Evolutionary conservation across 2,329 filamentous ascomycete genomes (phyloP).

Genomic region (Drechslerella dactyloides): DNA sequence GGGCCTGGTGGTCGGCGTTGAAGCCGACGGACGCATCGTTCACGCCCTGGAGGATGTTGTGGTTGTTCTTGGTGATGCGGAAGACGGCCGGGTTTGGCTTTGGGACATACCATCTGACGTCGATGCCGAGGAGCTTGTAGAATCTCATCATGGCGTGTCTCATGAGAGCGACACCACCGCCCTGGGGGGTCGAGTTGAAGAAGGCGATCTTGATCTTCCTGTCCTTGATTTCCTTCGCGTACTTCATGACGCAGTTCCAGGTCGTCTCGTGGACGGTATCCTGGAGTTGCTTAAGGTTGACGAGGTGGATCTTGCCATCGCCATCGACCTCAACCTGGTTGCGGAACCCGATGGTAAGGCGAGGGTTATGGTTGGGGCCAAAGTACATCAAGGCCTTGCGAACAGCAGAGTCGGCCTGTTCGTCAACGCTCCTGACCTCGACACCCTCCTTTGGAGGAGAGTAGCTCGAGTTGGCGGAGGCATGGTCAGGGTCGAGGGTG

Average conservation of each 20-base stretch:
- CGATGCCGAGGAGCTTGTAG: slow-evolving; percentile 69
- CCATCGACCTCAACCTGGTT: slow-evolving; percentile 75
- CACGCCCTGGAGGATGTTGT: slow-evolving; percentile 86
- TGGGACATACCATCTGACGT: slow-evolving; percentile 79
- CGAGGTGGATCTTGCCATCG: slow-evolving; percentile 68
- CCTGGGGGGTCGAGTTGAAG: slow-evolving; percentile 80
- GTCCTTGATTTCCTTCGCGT: slow-evolving; percentile 68
- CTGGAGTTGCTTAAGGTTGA: slow-evolving; percentile 65
- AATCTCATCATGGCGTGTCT: slow-evolving; percentile 78
- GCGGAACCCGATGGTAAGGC: slow-evolving; percentile 70
- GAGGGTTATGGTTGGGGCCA: slow-evolving; percentile 72
- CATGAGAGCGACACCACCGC: slow-evolving; percentile 84
- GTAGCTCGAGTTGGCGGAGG: slow-evolving; percentile 44
- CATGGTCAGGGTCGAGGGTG: slow-evolving; percentile 32
- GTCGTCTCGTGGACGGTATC: slow-evolving; percentile 68
- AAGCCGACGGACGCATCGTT: slow-evolving; percentile 70
- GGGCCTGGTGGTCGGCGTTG: slow-evolving; percentile 66
- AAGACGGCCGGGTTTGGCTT: slow-evolving; percentile 81
- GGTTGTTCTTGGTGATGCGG: slow-evolving; percentile 82
- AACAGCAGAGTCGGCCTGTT: slow-evolving; percentile 81
- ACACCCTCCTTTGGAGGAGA: slow-evolving; percentile 59
- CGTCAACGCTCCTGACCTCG: slow-evolving; percentile 65
- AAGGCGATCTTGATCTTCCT: slow-evolving; percentile 74
- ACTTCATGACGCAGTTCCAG: slow-evolving; percentile 71
- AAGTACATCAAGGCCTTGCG: slow-evolving; percentile 81